These are phyloP conservation scores for Salix arbutifolia DNA, from an alignment of 345 rosid genomes.

Conservation along the genomic window DNA sequence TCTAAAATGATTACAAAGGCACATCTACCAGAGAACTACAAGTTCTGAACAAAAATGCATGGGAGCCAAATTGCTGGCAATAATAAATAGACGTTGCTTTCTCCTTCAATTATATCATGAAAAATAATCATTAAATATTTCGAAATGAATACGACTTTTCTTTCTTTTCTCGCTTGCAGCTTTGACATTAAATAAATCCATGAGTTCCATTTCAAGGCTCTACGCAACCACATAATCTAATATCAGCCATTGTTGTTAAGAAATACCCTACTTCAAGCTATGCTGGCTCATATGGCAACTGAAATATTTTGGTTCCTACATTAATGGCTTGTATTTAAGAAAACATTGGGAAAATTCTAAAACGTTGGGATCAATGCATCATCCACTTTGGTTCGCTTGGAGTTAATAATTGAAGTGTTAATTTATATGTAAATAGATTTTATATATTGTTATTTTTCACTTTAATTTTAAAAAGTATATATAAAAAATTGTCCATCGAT, in stretches of 20 bases:
- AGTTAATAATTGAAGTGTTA: no score
- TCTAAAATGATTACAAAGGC: background rate
- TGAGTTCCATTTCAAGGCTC: background rate
- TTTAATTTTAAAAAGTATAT: no score
- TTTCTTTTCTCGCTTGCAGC: conserved; percentile 6
- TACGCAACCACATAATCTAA: background rate
- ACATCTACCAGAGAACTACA: background rate
- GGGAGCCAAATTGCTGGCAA: background rate
- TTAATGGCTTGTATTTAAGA: no score
- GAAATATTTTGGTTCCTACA: no score
- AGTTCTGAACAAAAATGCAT: no score
- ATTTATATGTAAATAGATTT: no score
- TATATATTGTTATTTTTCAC: no score
- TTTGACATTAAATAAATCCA: background rate
- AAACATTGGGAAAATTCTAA: no score
- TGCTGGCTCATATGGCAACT: background rate
- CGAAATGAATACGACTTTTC: background rate
- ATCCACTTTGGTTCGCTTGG: no score
- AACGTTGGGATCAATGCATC: no score
- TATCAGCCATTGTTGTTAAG: background rate
- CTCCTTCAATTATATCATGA: background rate
- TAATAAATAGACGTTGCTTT: background rate
- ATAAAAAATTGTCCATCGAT: no score
- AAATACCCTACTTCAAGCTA: background rate
- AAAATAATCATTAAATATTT: background rate